Conservation (phyloP, 2,329 filamentous ascomycete genomes). For the Tolypocladium ophioglossoides region DNA sequence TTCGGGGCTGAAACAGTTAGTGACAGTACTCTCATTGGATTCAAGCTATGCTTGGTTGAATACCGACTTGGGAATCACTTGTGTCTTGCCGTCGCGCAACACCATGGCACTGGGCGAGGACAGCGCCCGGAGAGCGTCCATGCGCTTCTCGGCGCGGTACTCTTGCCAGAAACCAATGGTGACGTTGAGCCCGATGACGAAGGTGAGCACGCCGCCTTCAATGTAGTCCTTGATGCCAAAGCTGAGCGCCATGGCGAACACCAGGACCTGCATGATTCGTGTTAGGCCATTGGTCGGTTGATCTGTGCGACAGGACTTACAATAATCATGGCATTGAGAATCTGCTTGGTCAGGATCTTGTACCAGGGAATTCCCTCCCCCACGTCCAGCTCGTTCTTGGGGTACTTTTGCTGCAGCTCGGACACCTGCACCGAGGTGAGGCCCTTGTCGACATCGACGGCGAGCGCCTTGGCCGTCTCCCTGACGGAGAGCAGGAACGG, state of each 20-base stretch:
- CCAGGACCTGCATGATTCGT: slow-evolving; percentile 47
- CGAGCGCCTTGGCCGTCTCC: slow-evolving; percentile 51
- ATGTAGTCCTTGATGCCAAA: slow-evolving; percentile 59
- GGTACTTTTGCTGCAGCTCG: slow-evolving; percentile 47
- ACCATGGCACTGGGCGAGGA: slow-evolving; percentile 54
- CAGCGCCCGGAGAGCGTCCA: slow-evolving; percentile 51
- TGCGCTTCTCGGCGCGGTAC: slow-evolving; percentile 54
- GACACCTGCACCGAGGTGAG: slow-evolving; percentile 50
- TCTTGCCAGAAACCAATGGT: slow-evolving; percentile 58
- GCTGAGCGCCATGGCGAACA: slow-evolving; percentile 65
- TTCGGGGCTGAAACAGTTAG: slow-evolving; percentile 32
- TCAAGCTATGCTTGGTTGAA: no score
- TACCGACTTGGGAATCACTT: slow-evolving; percentile 46
- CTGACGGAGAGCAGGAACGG: slow-evolving; percentile 51
- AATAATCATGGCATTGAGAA: slow-evolving; percentile 70
- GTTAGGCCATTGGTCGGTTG: background rate
- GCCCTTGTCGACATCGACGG: slow-evolving; percentile 56
- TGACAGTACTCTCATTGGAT: no score
- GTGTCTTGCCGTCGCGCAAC: slow-evolving; percentile 46
- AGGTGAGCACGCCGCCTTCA: slow-evolving; percentile 56
- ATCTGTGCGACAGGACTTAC: slow-evolving; percentile 26
- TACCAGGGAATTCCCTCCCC: slow-evolving; percentile 57
- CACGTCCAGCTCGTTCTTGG: slow-evolving; percentile 60
- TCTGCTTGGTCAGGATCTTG: slow-evolving; percentile 62
- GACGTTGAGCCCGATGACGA: slow-evolving; percentile 60